A percentile compares a stretch with the other conserved stretches of the same genome.
These are phyloP conservation scores for Lavandula angustifolia DNA, from an alignment of 257 asterid species.

Conservation along the genomic window DNA sequence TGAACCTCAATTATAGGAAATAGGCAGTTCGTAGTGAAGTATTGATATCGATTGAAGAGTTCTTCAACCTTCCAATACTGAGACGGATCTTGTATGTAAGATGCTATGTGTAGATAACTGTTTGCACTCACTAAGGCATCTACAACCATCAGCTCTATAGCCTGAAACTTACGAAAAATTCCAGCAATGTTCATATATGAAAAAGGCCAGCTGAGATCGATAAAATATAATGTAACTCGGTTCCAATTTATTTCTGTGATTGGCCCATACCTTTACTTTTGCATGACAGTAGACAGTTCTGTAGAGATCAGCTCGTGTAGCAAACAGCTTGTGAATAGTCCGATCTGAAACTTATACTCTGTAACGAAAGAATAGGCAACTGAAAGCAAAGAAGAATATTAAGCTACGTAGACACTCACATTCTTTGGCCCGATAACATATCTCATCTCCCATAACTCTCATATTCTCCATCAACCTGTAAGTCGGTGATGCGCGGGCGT, in stretches of 20 bases:
- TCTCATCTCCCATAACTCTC: constrained; percentile 92
- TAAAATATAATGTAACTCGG: constrained; percentile 3
- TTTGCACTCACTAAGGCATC: constrained; percentile 92
- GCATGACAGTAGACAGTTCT: constrained; percentile 92
- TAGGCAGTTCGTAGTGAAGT: constrained; percentile 19
- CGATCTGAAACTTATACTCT: constrained; percentile 57
- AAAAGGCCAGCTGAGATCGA: not conserved
- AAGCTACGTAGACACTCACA: constrained; percentile 46
- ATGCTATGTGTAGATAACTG: constrained; percentile 64
- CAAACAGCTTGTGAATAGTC: constrained; percentile 82
- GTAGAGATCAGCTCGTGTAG: constrained; percentile 86
- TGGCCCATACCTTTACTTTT: constrained; percentile 75
- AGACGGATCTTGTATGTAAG: constrained; percentile 78
- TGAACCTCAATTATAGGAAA: constrained; percentile 23
- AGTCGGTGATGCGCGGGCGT: constrained; percentile 28
- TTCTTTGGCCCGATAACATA: constrained; percentile 89
- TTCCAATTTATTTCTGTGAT: not conserved
- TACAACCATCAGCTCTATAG: constrained; percentile 83
- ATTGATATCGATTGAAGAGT: constrained; percentile 31
- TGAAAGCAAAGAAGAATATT: constrained; percentile 11
- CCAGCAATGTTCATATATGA: constrained; percentile 6
- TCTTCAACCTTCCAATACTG: constrained; percentile 84
- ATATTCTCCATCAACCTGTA: constrained; percentile 85
- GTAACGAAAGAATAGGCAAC: constrained; percentile 27
- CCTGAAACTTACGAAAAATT: constrained; percentile 48